Evolutionary conservation across 352 stramenopile species (phyloP).

Genomic region (Globisporangium paddicum): DNA sequence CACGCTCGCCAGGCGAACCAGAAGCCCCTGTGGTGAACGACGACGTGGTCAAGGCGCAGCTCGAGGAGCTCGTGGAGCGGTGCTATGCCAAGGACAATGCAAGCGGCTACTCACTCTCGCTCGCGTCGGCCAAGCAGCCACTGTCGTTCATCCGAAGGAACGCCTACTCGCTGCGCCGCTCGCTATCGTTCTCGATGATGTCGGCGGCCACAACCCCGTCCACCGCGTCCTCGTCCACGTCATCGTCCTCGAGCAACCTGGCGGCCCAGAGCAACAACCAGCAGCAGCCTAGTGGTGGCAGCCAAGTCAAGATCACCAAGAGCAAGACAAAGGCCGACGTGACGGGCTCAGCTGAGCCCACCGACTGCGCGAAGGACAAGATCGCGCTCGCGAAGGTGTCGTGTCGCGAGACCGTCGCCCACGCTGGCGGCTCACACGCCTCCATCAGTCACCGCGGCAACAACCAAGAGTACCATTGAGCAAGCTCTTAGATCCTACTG

Average conservation of each 20-base stretch:
- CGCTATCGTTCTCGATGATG: conserved; percentile 53
- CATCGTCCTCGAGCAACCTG: conserved; percentile 26
- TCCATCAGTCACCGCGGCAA: conserved; percentile 9
- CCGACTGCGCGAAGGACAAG: conserved; percentile 63
- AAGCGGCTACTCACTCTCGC: conserved; percentile 28
- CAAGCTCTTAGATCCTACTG: not conserved
- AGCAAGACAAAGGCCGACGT: conserved; percentile 30
- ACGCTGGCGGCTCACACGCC: conserved; percentile 8
- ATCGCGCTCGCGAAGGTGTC: conserved; percentile 46
- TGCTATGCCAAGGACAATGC: conserved; percentile 26
- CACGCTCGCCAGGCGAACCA: conserved; percentile 12
- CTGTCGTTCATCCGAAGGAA: conserved; percentile 68
- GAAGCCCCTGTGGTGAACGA: conserved; percentile 7
- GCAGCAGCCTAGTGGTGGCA: conserved; percentile 16
- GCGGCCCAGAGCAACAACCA: not conserved
- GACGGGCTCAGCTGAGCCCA: conserved; percentile 17
- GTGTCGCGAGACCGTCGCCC: conserved; percentile 10
- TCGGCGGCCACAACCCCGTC: conserved; percentile 33
- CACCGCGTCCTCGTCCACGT: conserved; percentile 29
- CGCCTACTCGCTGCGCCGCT: conserved; percentile 56
- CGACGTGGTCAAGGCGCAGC: conserved; percentile 23
- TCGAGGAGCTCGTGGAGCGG: conserved; percentile 47
- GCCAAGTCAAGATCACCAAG: not conserved
- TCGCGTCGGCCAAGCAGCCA: conserved; percentile 65
- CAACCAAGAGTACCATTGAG: conserved; percentile 20